Evolutionary conservation across 805 yeast genomes (phyloP).

Genomic region (Starmerella kuoi): DNA sequence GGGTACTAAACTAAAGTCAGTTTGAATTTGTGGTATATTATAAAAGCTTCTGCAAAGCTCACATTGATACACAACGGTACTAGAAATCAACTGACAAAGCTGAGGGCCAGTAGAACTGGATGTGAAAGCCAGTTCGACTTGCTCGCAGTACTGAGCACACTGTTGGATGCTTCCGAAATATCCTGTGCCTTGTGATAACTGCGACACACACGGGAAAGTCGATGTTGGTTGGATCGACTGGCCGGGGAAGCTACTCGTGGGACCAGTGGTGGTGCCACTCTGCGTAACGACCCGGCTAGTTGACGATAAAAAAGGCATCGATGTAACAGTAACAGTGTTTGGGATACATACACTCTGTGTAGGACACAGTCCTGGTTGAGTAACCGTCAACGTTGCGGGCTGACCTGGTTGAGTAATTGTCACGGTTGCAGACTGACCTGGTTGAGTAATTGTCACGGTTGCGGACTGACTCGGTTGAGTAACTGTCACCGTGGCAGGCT

Average conservation of each 20-base stretch:
- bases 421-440: no score
- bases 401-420: conserved; percentile 11
- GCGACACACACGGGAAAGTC: conserved; percentile 14
- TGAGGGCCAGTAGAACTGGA: not conserved
- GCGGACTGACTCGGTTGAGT: conserved; percentile 12
- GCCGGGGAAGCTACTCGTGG: conserved; percentile 30
- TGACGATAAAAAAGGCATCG: conserved; percentile 29
- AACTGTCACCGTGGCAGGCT: conserved; percentile 11
- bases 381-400: conserved; percentile 14
- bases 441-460: conserved; percentile 16
- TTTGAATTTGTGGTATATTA: conserved; percentile 2
- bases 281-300: conserved; percentile 29
- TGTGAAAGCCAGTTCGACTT: conserved; percentile 8
- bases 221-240: conserved; percentile 5
- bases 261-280: conserved; percentile 30
- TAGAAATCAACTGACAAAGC: conserved; percentile 9
- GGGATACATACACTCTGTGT: conserved; percentile 9
- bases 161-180: conserved; percentile 11
- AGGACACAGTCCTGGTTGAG: conserved; percentile 12
- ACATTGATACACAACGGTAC: conserved; percentile 12
- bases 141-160: conserved; percentile 11
- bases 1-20: conserved; percentile 1
- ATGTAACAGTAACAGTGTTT: conserved; percentile 19
- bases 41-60: conserved; percentile 18
- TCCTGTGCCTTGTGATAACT: conserved; percentile 9